Evolutionary conservation across 2,329 filamentous ascomycete species (phyloP), one percentile per base, ranked within the genome.

Genomic region (Pleoardoris graminearum): DNA sequence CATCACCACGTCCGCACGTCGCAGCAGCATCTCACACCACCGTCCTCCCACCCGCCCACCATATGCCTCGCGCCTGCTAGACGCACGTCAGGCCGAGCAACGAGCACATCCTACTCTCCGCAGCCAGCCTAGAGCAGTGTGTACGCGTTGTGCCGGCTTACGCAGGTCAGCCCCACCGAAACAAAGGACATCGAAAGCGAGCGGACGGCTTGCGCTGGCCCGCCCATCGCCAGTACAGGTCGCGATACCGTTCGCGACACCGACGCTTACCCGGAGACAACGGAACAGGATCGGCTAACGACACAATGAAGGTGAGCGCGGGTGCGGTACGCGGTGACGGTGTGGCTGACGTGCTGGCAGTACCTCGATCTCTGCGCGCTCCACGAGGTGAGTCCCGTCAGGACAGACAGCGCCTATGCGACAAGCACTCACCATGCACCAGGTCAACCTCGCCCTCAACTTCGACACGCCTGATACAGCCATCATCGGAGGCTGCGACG

Each of bases 381-480:
- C 71, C 92, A 97, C 75, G 86, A 89, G 74, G 89, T 47, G 23
- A 37, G 33, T 30, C 17, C 14, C 22, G 21, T 29, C 32, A 14
- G 16, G 14, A 6, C 12, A 7, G 8, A 12, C n/a, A 12, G 3
- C 14, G 33, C 16, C 3, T 35, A 14, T 29, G 23, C 44, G 22
- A 21, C 23, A 37, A 14, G 10, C 8, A 30, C 44, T 47, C 5
- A 47, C 16, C 44, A 21, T 22, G 5, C 23, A 10, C 17, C n/a
- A 47, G 44, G 44, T 97, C 62, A 93, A 91, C 55, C 88, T 88
- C 77, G 90, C 93, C 58, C 85, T 99, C 70, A 97, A 96, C 72
- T 97, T 97, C 80, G 90, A 94, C 67, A 97, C 93, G 1, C 85
- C 89, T 46, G 93, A 97, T 72, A 92, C 91, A 70, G 90, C 93